Evolutionary conservation across 169 alveolate species (phyloP), one percentile per base, ranked within the genome.

Genomic region (Plasmodium fragile): DNA sequence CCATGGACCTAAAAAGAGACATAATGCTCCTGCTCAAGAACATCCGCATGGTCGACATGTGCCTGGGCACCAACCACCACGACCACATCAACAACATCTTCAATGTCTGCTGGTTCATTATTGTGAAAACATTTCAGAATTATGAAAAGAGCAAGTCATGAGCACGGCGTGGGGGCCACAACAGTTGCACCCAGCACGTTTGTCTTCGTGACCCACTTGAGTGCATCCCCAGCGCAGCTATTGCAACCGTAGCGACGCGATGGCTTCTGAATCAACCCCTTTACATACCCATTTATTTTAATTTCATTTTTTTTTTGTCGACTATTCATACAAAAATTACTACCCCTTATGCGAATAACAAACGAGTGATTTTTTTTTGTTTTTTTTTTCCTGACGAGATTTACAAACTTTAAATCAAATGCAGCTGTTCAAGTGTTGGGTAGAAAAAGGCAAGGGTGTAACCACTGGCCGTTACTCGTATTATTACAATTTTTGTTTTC

Each of bases 1-100:
- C 94, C 2, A 89, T 89, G 94, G 94, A 89, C 22, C 52, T 89
- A 25, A 89, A 89, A 89, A 89, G 90, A 89, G 94, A 89, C 69
- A 89, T 89, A 25, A 3, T 89, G 30, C 94, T 89, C 34, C 82
- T 89, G 25, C 52, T 89, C 25, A 89, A 89, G 69, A 89, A 89
- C 53, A 89, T 89, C 82, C 94, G 94, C 10, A 16, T 69, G 18
- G 90, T 89, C 16, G 94, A 89, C 81, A 34, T 80, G 53, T 77
- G 43, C 39, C 52, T 43, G 71, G 90, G 90, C 4, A 89, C 94
- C 18, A 89, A 89, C 49, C 59, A 78, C 45, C 79, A 89, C 72
- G 94, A 89, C 72, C 52, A 89, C 36, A 55, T 89, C 82, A 89
- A 89, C 81, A 89, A 89, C 41, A 80, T 89, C 71, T 89, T 89